A percentile compares a stretch with the other conserved stretches of the same genome.
phyloP scores from a whole-genome alignment of 2,329 filamentous ascomycete genomes.

The Arthrobotrys megalospora region DNA sequence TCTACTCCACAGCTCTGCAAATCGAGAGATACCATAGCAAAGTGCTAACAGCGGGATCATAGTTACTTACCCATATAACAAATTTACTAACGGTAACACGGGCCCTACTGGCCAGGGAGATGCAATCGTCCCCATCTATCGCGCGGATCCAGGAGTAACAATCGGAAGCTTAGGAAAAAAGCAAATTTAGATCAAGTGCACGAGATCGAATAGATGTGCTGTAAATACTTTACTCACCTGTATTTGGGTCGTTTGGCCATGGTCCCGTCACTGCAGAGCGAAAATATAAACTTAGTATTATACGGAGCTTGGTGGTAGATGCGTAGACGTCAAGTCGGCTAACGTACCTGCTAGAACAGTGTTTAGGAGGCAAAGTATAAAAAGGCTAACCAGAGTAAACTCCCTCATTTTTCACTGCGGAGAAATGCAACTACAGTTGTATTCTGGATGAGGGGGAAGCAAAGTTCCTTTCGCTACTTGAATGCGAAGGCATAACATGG shows the following conservation, averaged over 20 bases:
- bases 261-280: constrained; percentile 5
- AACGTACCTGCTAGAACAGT: neutral
- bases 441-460: too few species aligned
- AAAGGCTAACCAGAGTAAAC: neutral
- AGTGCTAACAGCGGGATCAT: too few species aligned
- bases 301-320: neutral
- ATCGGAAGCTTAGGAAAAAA: neutral
- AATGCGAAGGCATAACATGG: too few species aligned
- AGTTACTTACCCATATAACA: constrained; percentile 18
- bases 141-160: constrained; percentile 21
- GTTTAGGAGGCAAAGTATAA: neutral
- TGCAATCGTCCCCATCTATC: constrained; percentile 4
- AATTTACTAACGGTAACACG: neutral
- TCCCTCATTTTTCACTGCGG: too few species aligned
- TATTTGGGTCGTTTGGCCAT: constrained; percentile 18
- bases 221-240: neutral
- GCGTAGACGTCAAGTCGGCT: neutral
- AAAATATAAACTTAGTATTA: neutral
- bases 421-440: too few species aligned
- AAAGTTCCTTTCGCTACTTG: too few species aligned
- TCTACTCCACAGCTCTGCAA: too few species aligned
- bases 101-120: constrained; percentile 4
- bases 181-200: neutral
- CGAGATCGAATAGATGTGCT: neutral
- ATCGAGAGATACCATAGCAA: too few species aligned